Evolutionary conservation across 2,329 filamentous ascomycete genomes (phyloP).

Genomic region (Penicillium occitanis): DNA sequence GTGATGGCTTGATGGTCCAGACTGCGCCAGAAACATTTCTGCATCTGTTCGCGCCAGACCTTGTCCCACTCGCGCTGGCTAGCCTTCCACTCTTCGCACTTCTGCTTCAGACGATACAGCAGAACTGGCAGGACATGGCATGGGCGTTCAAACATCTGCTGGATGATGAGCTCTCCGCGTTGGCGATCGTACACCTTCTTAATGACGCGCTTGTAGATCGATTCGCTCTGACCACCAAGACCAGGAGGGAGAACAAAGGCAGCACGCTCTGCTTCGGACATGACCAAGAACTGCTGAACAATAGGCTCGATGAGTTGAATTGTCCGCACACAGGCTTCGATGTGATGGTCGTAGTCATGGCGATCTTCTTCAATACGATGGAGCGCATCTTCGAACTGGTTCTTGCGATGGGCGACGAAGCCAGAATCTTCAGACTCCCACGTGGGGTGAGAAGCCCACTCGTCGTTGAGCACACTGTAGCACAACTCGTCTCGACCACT

Average conservation of each 20-base stretch:
- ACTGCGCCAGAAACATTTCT: conserved; percentile 92
- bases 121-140: conserved; percentile 87
- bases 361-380: conserved; percentile 97
- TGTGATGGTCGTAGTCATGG: conserved; percentile 98
- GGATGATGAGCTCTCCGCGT: conserved; percentile 78
- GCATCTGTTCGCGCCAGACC: conserved; percentile 94
- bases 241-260: conserved; percentile 77
- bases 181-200: conserved; percentile 95
- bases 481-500: conserved; percentile 94
- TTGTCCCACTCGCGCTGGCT: conserved; percentile 98
- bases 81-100: conserved; percentile 96
- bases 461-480: conserved; percentile 88
- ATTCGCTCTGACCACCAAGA: conserved; percentile 88
- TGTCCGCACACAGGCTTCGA: conserved; percentile 90
- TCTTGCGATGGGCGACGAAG: conserved; percentile 97
- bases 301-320: conserved; percentile 95
- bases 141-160: conserved; percentile 79
- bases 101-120: conserved; percentile 85
- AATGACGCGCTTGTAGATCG: conserved; percentile 93
- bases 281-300: conserved; percentile 81
- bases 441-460: conserved; percentile 97
- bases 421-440: conserved; percentile 98
- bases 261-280: conserved; percentile 70
- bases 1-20: conserved; percentile 95
- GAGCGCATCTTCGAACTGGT: conserved; percentile 87